Evolutionary conservation across 1,284 basidiomycete genomes (phyloP).

Genomic region (Meira miltonrushii): DNA sequence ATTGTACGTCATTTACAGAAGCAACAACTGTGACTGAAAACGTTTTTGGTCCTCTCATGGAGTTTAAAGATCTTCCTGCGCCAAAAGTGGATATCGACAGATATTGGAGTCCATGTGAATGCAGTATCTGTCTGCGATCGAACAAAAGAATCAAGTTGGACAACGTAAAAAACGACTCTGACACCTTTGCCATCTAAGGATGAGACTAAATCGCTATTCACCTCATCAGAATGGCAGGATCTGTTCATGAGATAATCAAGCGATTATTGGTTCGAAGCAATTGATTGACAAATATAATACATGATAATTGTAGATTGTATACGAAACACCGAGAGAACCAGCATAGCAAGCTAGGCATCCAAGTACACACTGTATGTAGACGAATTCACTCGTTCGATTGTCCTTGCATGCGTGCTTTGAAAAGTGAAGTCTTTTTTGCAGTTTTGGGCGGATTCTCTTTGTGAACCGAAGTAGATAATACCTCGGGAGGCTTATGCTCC

Average conservation of each 20-base stretch:
- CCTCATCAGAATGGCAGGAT: too few relatives aligned
- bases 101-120: constrained; percentile 1
- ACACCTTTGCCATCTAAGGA: too few relatives aligned
- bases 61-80: neutral
- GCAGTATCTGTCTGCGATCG: neutral
- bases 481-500: neutral
- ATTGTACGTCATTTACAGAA: neutral
- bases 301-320: too few relatives aligned
- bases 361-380: too few relatives aligned
- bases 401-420: neutral
- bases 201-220: too few relatives aligned
- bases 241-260: too few relatives aligned
- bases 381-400: too few relatives aligned
- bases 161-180: too few relatives aligned
- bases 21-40: neutral
- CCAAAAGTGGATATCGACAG: neutral
- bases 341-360: too few relatives aligned
- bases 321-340: too few relatives aligned
- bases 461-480: neutral
- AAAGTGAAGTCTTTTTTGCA: neutral
- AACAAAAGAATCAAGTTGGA: neutral
- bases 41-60: neutral
- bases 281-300: too few relatives aligned
- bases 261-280: too few relatives aligned
- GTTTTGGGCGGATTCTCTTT: neutral